These are phyloP conservation scores for Lolium perenne DNA, from an alignment of 176 grass and related monocot species.

Conservation along the genomic window DNA sequence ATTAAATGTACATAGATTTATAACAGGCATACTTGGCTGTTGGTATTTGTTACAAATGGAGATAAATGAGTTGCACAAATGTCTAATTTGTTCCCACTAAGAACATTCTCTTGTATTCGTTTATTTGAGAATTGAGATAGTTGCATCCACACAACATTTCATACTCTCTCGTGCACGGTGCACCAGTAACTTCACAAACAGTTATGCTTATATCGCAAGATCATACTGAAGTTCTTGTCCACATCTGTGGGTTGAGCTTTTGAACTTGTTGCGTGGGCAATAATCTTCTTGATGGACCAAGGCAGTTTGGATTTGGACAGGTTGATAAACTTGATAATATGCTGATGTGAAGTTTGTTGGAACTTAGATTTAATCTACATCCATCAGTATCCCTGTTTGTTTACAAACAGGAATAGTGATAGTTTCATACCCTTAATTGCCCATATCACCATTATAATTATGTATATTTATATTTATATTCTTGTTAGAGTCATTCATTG, in stretches of 20 bases:
- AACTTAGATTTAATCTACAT: constrained; percentile 1
- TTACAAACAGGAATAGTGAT: not conserved
- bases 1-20: not conserved
- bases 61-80: not conserved
- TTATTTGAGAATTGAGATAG: constrained; percentile 8
- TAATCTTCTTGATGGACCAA: constrained; percentile 7
- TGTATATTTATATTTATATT: not conserved
- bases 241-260: not conserved
- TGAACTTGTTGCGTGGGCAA: constrained; percentile 6
- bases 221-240: not conserved
- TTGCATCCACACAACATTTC: not conserved
- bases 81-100: not conserved
- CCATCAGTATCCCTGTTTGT: not conserved
- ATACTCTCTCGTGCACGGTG: not conserved
- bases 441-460: not conserved
- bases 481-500: not conserved
- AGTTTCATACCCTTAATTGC: not conserved
- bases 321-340: not conserved
- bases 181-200: not conserved
- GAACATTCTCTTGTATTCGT: not conserved
- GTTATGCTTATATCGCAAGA: not conserved
- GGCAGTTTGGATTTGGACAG: constrained; percentile 11
- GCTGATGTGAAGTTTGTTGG: not conserved
- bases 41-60: constrained; percentile 4
- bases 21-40: not conserved